Conservation (phyloP, 176 grass and related monocot genomes). For the Ensete glaucum region DNA sequence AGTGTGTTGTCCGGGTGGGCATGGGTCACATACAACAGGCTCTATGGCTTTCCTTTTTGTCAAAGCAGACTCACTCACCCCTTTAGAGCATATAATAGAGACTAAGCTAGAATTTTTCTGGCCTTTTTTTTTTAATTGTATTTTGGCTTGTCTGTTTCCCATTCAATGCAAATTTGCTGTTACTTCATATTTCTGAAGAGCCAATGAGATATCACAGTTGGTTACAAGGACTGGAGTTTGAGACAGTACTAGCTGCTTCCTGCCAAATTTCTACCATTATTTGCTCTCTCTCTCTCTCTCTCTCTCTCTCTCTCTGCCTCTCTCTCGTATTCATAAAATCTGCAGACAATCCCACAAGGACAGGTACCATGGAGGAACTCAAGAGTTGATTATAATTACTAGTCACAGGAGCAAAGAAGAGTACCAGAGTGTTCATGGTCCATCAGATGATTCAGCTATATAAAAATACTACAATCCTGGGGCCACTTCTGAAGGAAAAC, state of each 20-base stretch:
- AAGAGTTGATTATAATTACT: background rate
- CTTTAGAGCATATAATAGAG: background rate
- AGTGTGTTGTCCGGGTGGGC: background rate
- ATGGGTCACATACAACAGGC: background rate
- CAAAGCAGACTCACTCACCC: background rate
- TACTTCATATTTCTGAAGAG: conserved; percentile 2
- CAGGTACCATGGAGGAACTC: conserved; percentile 3
- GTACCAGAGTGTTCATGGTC: background rate
- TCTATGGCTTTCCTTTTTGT: background rate
- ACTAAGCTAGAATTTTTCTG: background rate
- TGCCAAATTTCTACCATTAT: background rate
- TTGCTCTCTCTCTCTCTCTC: background rate
- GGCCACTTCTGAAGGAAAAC: background rate
- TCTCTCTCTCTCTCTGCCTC: background rate
- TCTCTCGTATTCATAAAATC: background rate
- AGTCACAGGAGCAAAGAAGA: background rate
- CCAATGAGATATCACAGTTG: conserved; percentile 3
- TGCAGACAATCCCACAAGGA: conserved; percentile 6
- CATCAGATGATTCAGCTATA: background rate
- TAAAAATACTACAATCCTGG: background rate
- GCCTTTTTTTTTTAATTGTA: background rate
- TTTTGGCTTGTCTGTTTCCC: background rate
- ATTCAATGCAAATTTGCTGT: background rate
- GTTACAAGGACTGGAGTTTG: conserved; percentile 11
- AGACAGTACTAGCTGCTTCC: conserved; percentile 13